Base-by-base conservation (phyloP, 768 basidiomycete species). In the Hericium alpestre region DNA sequence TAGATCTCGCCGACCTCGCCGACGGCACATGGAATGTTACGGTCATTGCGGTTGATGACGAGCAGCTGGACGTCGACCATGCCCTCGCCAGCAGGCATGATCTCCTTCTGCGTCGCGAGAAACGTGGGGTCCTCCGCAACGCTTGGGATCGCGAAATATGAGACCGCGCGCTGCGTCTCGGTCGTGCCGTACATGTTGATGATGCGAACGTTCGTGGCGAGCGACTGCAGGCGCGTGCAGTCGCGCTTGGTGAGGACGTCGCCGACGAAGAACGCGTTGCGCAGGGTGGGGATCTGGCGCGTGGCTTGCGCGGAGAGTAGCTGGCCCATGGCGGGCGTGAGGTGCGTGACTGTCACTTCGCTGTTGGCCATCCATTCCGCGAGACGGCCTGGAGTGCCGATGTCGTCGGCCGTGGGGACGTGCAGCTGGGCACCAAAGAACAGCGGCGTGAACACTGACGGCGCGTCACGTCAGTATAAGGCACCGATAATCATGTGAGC, bases 151-250 rank as follows among this genome's bases (percentile, higher is more conserved):
- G 84, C 79, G 67, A 94, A 97, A 73, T 97, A 98, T 20, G 94
- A 97, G 10, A 99, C 96, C 2, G 96, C 96, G 54, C 96, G 90
- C 69, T 99, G 96, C 8, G 96, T 98, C 72, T 99, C 96, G 20
- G 96, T 99, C 7, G 96, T 98, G 15, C 96, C 96, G 70, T 97
- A 99, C 96, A 99, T 99, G 77, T 99, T 99, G 71, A 98, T 86
- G 67, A 99, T 97, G 38, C 84, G 77, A 13, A 94, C 93, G 64
- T 98, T 96, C 12, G 83, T 74, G 2, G 95, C 96, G 51, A 99
- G 84, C 2, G 89, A 79, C 69, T 99, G 96, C 2, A 99, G 79
- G 38, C 96, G 89, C 43, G 88, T 81, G 65, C 95, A 98, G 70
- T 99, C 96, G 47, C 96, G 89, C 71, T 98, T 99, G 59, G 96